Evolutionary conservation across 2,329 filamentous ascomycete species (phyloP).

Genomic region (Ustulina deusta): DNA sequence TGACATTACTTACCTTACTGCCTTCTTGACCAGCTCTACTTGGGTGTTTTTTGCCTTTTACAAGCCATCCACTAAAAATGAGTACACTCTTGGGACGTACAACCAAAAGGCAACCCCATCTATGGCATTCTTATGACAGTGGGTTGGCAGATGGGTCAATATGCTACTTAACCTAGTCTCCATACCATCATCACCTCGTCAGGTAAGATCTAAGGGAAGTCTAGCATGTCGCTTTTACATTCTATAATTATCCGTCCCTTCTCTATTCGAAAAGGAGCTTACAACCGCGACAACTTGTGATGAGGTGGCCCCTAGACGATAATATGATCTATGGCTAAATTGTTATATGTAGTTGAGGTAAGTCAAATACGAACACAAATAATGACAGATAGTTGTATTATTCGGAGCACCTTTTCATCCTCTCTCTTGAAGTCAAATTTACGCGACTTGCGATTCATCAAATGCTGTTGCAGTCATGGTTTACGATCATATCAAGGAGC

Average conservation of each 20-base stretch:
- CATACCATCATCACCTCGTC: background rate
- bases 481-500: background rate
- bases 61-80: background rate
- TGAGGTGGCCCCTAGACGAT: background rate
- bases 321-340: background rate
- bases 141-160: background rate
- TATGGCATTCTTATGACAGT: background rate
- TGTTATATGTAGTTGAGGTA: too few species aligned
- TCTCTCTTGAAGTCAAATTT: background rate
- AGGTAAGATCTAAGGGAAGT: background rate
- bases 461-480: background rate
- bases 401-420: too few species aligned
- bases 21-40: background rate
- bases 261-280: background rate
- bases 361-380: too few species aligned
- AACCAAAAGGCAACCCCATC: background rate
- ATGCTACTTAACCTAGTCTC: background rate
- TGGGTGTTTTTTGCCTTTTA: background rate
- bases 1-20: background rate
- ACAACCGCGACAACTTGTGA: background rate
- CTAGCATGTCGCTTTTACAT: background rate
- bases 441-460: background rate
- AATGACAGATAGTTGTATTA: background rate
- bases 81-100: background rate
- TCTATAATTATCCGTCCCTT: background rate